phyloP scores from a whole-genome alignment of 192 early-diverging fungal genomes.

The Gonapodya sp. region DNA sequence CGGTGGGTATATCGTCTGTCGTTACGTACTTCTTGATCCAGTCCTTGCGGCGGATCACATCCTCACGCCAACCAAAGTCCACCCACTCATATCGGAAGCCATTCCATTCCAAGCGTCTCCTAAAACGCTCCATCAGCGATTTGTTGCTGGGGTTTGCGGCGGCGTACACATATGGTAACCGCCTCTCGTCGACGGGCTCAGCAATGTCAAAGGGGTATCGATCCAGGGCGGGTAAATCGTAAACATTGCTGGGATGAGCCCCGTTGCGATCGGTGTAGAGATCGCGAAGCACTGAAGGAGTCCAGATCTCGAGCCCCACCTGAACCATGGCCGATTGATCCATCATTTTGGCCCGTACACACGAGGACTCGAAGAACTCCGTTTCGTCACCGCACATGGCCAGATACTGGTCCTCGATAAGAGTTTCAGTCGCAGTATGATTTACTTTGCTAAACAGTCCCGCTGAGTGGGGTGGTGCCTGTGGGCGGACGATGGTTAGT shows the following conservation, averaged over 20 bases:
- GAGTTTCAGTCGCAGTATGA: background rate
- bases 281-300: background rate
- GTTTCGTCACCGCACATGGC: background rate
- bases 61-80: background rate
- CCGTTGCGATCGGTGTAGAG: background rate
- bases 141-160: background rate
- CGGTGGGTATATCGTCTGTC: background rate
- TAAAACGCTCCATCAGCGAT: background rate
- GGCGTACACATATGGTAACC: background rate
- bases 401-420: background rate
- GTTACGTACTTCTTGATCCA: background rate
- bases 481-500: background rate
- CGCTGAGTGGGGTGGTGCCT: background rate
- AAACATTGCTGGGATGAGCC: background rate
- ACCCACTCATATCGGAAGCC: background rate
- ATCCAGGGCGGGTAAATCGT: background rate
- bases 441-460: background rate
- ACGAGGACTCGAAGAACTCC: background rate
- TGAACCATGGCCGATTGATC: background rate
- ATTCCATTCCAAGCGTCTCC: background rate
- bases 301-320: background rate
- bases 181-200: background rate
- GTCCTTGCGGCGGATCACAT: background rate
- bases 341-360: background rate
- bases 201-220: background rate